These are phyloP conservation scores for Galium porrigens DNA, from an alignment of 305 asterid genomes.

Conservation along the genomic window DNA sequence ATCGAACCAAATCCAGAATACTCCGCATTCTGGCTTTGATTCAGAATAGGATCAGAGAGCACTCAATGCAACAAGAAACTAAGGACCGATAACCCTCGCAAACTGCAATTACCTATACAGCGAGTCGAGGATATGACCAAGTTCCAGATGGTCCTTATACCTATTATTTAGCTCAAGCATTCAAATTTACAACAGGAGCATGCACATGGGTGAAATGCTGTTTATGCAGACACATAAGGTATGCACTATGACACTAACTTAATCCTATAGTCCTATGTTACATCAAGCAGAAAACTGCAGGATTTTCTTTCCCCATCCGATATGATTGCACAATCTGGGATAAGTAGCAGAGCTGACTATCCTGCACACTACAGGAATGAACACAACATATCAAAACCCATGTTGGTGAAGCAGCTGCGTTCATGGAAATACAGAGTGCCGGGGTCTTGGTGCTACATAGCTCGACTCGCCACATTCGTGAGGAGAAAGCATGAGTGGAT, in stretches of 20 bases:
- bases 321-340: conserved; percentile 10
- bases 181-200: conserved; percentile 20
- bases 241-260: conserved; percentile 8
- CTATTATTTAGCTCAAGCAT: conserved; percentile 9
- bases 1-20: neutral
- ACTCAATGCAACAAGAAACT: neutral
- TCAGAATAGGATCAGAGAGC: neutral
- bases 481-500: conserved; percentile 60
- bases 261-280: conserved; percentile 9
- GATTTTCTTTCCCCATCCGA: no score
- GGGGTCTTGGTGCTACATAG: conserved; percentile 48
- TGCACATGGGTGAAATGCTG: conserved; percentile 11
- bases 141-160: conserved; percentile 4
- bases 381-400: conserved; percentile 2
- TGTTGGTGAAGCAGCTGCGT: neutral
- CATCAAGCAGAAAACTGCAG: neutral
- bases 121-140: conserved; percentile 4
- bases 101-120: conserved; percentile 2
- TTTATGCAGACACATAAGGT: neutral
- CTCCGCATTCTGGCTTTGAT: neutral
- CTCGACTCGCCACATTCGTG: conserved; percentile 41
- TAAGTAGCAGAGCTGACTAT: neutral
- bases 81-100: neutral
- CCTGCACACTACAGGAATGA: conserved; percentile 3
- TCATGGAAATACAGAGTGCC: conserved; percentile 39